Base-by-base conservation (phyloP, 495 filamentous ascomycete species). In the Halenospora varia region DNA sequence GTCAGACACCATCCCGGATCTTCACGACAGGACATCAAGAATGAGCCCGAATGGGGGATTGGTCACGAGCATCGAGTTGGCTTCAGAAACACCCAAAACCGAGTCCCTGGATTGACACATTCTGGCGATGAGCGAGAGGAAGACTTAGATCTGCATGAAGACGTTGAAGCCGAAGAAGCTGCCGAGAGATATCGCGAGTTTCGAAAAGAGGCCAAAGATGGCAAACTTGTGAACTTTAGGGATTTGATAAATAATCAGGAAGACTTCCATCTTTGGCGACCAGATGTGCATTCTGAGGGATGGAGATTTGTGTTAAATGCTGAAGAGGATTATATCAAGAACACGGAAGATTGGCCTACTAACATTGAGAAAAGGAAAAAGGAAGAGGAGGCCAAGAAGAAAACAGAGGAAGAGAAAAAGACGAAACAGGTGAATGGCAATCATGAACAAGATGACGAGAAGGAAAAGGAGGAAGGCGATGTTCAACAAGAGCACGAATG, bases 401-500 rank as follows among this genome's bases (percentile, higher is more conserved):
- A 10, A 17, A 9, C 8, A 18, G 15, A 40, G 9, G 35, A 40
- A 8, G 35, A 25, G 22, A 10, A 25, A 18, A 6, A 22, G 2
- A 2, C 50, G 13, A 13, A 3, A n/a, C n/a, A n/a, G n/a, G n/a
- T n/a, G n/a, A n/a, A n/a, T n/a, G n/a, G n/a, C n/a, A n/a, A n/a
- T n/a, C n/a, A n/a, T n/a, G n/a, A n/a, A n/a, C n/a, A n/a, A n/a
- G n/a, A n/a, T n/a, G n/a, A n/a, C n/a, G n/a, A n/a, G n/a, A n/a
- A n/a, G n/a, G n/a, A n/a, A n/a, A n/a, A n/a, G n/a, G n/a, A n/a
- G n/a, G n/a, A n/a, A n/a, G n/a, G n/a, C 73, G 78, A 53, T 82
- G 81, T 60, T 81, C 79, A 0, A 68, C 56, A 0, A 17, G 42
- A 55, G 39, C 20, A 46, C 23, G 63, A 40, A 9, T 40, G 35